Conservation (phyloP, 352 stramenopile species). For the Phytophthora sansomeana region DNA sequence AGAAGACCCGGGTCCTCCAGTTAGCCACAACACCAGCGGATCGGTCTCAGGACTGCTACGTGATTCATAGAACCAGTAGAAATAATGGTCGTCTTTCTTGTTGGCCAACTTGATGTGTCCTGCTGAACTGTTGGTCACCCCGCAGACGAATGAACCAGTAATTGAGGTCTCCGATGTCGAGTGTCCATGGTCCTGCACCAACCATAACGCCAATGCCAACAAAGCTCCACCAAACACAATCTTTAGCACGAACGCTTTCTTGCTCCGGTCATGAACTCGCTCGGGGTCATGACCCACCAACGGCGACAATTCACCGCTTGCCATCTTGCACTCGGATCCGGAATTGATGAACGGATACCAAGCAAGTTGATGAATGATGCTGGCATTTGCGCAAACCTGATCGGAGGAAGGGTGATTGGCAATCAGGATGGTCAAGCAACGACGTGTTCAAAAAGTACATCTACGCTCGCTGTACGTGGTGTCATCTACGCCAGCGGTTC, state of each 20-base stretch:
- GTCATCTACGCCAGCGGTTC: conserved; percentile 18
- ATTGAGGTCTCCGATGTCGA: background rate
- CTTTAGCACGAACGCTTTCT: conserved; percentile 24
- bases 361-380: conserved; percentile 12
- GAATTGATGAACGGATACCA: background rate
- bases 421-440: conserved; percentile 11
- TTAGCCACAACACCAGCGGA: conserved; percentile 71
- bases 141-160: conserved; percentile 15
- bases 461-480: background rate
- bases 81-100: conserved; percentile 56
- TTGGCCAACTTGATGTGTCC: conserved; percentile 58
- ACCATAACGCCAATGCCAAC: conserved; percentile 30
- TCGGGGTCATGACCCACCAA: conserved; percentile 18
- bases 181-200: conserved; percentile 23
- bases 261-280: conserved; percentile 3
- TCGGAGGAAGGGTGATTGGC: conserved; percentile 25
- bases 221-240: conserved; percentile 22
- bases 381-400: conserved; percentile 7
- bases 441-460: no score
- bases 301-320: conserved; percentile 27
- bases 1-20: conserved; percentile 56
- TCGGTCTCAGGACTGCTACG: conserved; percentile 51
- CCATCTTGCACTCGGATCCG: conserved; percentile 10
- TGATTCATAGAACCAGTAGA: conserved; percentile 72
- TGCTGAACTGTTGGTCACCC: conserved; percentile 47